Conservation (phyloP, 805 yeast species). For the Candida morakotiae region DNA sequence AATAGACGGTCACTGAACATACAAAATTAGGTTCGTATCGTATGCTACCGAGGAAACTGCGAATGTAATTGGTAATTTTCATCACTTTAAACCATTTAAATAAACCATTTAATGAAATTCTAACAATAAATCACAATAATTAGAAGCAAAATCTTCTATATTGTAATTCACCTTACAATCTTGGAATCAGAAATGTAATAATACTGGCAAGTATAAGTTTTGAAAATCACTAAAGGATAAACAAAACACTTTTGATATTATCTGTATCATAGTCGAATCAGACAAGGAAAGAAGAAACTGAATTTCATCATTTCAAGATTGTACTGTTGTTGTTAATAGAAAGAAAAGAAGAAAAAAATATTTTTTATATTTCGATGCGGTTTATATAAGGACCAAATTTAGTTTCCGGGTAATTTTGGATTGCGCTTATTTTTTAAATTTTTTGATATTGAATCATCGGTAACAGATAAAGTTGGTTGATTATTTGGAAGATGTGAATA, state of each 20-base stretch:
- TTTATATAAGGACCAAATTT: background rate
- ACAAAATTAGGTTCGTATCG: conserved; percentile 79
- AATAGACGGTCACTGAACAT: conserved; percentile 76
- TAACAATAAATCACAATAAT: conserved; percentile 2
- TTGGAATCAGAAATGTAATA: conserved; percentile 57
- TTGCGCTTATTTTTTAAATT: conserved; percentile 3
- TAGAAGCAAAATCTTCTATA: background rate
- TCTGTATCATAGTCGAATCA: conserved; percentile 89
- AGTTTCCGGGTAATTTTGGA: background rate
- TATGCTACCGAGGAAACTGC: conserved; percentile 96
- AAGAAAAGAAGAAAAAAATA: conserved; percentile 1
- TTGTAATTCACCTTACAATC: conserved; percentile 7
- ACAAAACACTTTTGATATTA: conserved; percentile 5
- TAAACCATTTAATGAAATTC: conserved; percentile 5
- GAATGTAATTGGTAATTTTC: conserved; percentile 76
- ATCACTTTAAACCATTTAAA: conserved; percentile 46
- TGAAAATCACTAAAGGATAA: conserved; percentile 5
- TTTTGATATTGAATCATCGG: conserved; percentile 4
- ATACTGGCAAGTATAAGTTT: conserved; percentile 90
- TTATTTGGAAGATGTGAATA: conserved; percentile 4
- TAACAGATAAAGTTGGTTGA: conserved; percentile 1
- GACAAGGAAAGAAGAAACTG: conserved; percentile 87
- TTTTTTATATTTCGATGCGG: conserved; percentile 1
- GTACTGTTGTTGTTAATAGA: background rate
- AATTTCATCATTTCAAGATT: conserved; percentile 38